A percentile compares a stretch with the other conserved stretches of the same genome.
phyloP scores from a whole-genome alignment of 306 rosid genomes.

The Rubus idaeus region DNA sequence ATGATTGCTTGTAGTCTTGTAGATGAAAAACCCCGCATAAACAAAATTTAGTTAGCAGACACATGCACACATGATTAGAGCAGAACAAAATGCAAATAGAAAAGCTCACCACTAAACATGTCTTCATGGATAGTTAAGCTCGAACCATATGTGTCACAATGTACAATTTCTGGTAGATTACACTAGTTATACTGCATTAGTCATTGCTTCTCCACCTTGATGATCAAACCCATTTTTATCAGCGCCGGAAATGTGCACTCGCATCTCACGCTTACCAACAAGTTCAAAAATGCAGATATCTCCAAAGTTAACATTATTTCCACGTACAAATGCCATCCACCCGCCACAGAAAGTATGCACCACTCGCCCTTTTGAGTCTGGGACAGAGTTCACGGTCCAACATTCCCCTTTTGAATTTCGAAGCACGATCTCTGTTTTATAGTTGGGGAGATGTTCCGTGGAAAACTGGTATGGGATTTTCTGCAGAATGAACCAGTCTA shows the following conservation, averaged over 20 bases:
- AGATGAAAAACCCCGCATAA: constrained; percentile 8
- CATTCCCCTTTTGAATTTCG: constrained; percentile 66
- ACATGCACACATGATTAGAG: constrained; percentile 1
- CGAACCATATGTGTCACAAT: constrained; percentile 22
- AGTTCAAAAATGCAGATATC: constrained; percentile 89
- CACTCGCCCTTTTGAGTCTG: constrained; percentile 77
- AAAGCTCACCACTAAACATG: constrained; percentile 28
- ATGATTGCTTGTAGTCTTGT: constrained; percentile 5
- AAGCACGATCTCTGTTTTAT: constrained; percentile 74
- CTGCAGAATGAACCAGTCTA: constrained; percentile 46
- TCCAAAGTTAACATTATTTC: constrained; percentile 67
- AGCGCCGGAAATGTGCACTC: constrained; percentile 65
- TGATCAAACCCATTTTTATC: constrained; percentile 62
- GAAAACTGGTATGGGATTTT: constrained; percentile 87
- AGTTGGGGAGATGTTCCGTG: constrained; percentile 68
- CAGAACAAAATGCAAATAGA: neutral
- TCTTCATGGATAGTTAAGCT: constrained; percentile 17
- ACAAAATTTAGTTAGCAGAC: constrained; percentile 9
- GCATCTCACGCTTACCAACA: constrained; percentile 60
- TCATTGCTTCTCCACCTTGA: constrained; percentile 36
- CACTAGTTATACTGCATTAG: constrained; percentile 43
- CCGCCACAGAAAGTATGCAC: constrained; percentile 93
- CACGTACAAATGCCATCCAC: constrained; percentile 94
- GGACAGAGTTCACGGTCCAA: constrained; percentile 89
- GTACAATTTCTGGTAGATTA: constrained; percentile 42